A percentile compares a stretch with the other conserved stretches of the same genome.
Evolutionary conservation across 1,284 basidiomycete species (phyloP).

Genomic region (Puccinia brachypodii): DNA sequence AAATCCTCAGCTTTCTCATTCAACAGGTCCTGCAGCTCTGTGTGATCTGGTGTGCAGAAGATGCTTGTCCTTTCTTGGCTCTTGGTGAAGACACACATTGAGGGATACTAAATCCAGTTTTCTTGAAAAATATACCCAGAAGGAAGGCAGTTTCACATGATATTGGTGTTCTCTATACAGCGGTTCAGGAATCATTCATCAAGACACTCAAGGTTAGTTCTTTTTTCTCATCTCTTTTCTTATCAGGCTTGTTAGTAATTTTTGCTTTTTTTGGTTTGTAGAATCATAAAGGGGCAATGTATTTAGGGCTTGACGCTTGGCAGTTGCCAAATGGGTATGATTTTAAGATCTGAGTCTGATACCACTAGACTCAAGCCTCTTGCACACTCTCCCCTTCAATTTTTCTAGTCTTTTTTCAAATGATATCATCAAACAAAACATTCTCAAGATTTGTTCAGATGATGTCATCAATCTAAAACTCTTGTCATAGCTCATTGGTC

Average conservation of each 20-base stretch:
- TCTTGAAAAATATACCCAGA: background rate
- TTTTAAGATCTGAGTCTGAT: too few species aligned
- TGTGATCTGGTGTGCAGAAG: background rate
- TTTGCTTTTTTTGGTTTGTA: background rate
- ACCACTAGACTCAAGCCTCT: too few species aligned
- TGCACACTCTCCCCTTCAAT: too few species aligned
- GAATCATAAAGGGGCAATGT: background rate
- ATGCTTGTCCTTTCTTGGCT: too few species aligned
- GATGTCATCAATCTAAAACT: too few species aligned
- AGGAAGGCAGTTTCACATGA: background rate
- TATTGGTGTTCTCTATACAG: background rate
- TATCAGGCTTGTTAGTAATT: background rate
- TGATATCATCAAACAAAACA: too few species aligned
- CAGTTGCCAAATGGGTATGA: background rate
- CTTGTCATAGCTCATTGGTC: too few species aligned
- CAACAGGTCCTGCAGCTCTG: background rate
- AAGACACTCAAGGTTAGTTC: background rate
- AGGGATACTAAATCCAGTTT: background rate
- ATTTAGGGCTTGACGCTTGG: constrained; percentile 10
- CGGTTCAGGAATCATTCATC: constrained; percentile 10
- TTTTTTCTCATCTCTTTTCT: background rate
- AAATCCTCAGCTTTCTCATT: background rate
- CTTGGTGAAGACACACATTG: background rate
- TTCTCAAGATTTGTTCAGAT: too few species aligned
- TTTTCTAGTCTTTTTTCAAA: too few species aligned